phyloP scores from a whole-genome alignment of 495 filamentous ascomycete species.

The Umbilicaria muhlenbergii region DNA sequence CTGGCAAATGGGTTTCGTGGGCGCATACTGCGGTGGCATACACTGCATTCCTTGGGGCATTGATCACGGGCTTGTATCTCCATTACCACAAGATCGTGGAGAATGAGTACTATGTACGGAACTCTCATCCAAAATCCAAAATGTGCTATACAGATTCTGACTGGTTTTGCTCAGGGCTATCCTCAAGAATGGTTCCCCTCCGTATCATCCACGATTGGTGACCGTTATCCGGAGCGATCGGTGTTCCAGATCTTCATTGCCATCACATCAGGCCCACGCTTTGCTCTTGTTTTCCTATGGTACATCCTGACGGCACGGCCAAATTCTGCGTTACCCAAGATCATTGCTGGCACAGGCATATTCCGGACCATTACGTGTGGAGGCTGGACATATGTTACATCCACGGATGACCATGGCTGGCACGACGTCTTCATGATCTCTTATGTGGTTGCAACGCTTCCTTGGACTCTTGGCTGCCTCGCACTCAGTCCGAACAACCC shows the following conservation, averaged over 20 bases:
- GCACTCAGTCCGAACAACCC: constrained; percentile 77
- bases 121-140: neutral
- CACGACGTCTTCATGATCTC: constrained; percentile 99
- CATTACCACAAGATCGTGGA: constrained; percentile 96
- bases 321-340: constrained; percentile 60
- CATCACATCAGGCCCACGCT: constrained; percentile 86
- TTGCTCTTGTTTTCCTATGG: constrained; percentile 82
- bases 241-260: constrained; percentile 96
- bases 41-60: constrained; percentile 78
- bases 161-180: constrained; percentile 45
- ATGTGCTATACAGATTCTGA: neutral
- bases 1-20: constrained; percentile 87
- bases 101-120: constrained; percentile 75
- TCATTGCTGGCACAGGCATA: constrained; percentile 64
- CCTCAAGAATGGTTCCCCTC: constrained; percentile 99
- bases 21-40: constrained; percentile 75
- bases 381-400: constrained; percentile 98
- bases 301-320: constrained; percentile 74
- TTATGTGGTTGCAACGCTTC: constrained; percentile 84
- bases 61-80: constrained; percentile 67
- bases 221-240: constrained; percentile 91
- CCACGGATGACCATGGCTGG: constrained; percentile 96
- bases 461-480: constrained; percentile 89
- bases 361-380: constrained; percentile 89
- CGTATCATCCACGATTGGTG: constrained; percentile 96